A percentile compares a stretch with the other conserved stretches of the same genome.
These are phyloP conservation scores for Triticum urartu DNA, from an alignment of 176 grass and related monocot genomes.

Conservation along the genomic window DNA sequence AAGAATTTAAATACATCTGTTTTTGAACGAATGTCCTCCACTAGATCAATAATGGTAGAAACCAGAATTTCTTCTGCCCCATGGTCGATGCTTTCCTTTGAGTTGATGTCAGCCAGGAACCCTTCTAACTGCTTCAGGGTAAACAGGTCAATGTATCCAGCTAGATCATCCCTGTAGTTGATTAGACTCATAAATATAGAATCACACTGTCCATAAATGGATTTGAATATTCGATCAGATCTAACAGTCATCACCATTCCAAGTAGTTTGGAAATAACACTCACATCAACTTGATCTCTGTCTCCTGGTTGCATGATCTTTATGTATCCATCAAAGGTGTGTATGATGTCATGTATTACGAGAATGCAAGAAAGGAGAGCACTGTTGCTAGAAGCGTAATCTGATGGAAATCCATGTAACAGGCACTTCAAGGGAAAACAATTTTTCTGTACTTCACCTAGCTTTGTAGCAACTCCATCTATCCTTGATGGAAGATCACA, in stretches of 20 bases:
- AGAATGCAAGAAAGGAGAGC: conserved; percentile 89
- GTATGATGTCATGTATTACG: conserved; percentile 64
- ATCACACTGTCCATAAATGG: conserved; percentile 65
- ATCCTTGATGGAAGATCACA: conserved; percentile 63
- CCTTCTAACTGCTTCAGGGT: conserved; percentile 82
- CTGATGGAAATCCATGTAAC: conserved; percentile 85
- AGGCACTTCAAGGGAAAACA: conserved; percentile 52
- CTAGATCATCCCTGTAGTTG: conserved; percentile 50
- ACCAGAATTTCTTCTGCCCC: conserved; percentile 63
- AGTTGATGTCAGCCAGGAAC: conserved; percentile 62
- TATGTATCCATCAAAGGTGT: conserved; percentile 60
- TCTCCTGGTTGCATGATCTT: conserved; percentile 46
- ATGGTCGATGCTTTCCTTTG: conserved; percentile 35
- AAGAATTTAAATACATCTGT: conserved; percentile 70
- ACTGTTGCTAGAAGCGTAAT: conserved; percentile 55
- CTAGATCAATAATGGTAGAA: conserved; percentile 57
- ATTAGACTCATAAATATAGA: conserved; percentile 63
- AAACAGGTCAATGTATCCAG: conserved; percentile 69
- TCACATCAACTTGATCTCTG: conserved; percentile 38
- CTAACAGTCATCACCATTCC: conserved; percentile 64
- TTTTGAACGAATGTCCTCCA: conserved; percentile 61
- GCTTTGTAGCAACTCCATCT: conserved; percentile 52
- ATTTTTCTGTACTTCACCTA: conserved; percentile 42
- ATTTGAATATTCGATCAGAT: conserved; percentile 65
- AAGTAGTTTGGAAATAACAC: conserved; percentile 59